Evolutionary conservation across 2,329 filamentous ascomycete genomes (phyloP).

Genomic region (Monilinia polystroma): DNA sequence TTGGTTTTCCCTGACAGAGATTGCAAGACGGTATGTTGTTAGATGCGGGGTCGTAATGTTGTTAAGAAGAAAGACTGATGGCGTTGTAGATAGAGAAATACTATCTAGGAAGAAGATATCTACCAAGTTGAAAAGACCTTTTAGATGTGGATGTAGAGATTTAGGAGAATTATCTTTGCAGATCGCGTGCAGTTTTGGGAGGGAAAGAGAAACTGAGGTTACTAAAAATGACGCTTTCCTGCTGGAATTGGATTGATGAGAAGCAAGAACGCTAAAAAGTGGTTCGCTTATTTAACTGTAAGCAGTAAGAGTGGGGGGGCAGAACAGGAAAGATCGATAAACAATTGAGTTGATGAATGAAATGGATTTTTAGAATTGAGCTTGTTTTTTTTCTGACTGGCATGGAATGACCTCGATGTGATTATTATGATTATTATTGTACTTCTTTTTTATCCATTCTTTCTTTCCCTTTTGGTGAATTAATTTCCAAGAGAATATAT

Average conservation of each 20-base stretch:
- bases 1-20: constrained; percentile 18
- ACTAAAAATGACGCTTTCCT: constrained; percentile 22
- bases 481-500: too few species aligned
- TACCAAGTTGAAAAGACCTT: neutral
- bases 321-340: neutral
- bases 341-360: neutral
- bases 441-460: too few species aligned
- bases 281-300: constrained; percentile 21
- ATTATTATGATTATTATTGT: too few species aligned
- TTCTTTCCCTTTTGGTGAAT: too few species aligned
- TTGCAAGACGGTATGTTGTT: constrained; percentile 19
- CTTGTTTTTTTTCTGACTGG: too few species aligned
- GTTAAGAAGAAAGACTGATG: neutral
- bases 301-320: constrained; percentile 16
- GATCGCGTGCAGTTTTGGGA: constrained; percentile 23
- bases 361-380: too few species aligned
- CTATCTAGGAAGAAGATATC: constrained; percentile 15
- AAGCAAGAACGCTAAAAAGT: neutral
- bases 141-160: neutral
- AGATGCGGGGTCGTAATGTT: constrained; percentile 20
- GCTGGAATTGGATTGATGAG: constrained; percentile 5
- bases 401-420: neutral
- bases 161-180: constrained; percentile 18
- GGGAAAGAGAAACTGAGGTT: constrained; percentile 11
- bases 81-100: constrained; percentile 13